These are phyloP conservation scores for Helminthosporium solani DNA, from an alignment of 2,329 filamentous ascomycete genomes.

Conservation along the genomic window DNA sequence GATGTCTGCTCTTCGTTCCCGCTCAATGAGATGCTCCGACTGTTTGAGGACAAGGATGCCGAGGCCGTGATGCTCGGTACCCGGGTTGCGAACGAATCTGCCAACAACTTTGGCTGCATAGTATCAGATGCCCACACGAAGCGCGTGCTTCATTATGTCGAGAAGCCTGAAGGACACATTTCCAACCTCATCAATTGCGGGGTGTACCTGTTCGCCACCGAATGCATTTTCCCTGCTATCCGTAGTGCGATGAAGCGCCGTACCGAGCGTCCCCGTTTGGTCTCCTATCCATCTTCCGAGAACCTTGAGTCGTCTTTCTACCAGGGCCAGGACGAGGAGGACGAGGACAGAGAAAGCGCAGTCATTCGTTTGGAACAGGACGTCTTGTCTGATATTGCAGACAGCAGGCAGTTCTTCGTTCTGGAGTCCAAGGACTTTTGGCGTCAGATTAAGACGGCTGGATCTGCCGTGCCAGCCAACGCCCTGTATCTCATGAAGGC, in stretches of 20 bases:
- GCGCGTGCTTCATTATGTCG: slow-evolving; percentile 96
- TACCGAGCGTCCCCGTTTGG: slow-evolving; percentile 82
- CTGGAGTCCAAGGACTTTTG: slow-evolving; percentile 99
- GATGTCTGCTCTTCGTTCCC: slow-evolving; percentile 99
- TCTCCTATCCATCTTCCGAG: slow-evolving; percentile 95
- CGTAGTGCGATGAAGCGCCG: slow-evolving; percentile 92
- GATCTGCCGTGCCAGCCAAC: slow-evolving; percentile 94
- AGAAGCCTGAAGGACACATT: slow-evolving; percentile 97
- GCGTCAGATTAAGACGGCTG: slow-evolving; percentile 99
- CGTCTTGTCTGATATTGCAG: slow-evolving; percentile 90
- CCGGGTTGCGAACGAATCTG: slow-evolving; percentile 83
- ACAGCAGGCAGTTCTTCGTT: slow-evolving; percentile 97
- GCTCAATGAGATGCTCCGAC: slow-evolving; percentile 87
- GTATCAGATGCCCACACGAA: slow-evolving; percentile 92
- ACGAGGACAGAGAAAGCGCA: slow-evolving; percentile 74
- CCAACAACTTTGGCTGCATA: slow-evolving; percentile 96
- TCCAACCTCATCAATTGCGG: slow-evolving; percentile 99
- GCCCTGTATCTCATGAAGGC: slow-evolving; percentile 95
- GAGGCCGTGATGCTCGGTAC: slow-evolving; percentile 97
- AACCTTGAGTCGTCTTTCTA: slow-evolving; percentile 74
- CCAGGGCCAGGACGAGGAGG: slow-evolving; percentile 66
- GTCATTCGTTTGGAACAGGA: slow-evolving; percentile 96
- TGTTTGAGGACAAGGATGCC: slow-evolving; percentile 92
- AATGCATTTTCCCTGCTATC: slow-evolving; percentile 95
- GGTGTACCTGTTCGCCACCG: slow-evolving; percentile 94